Base-by-base conservation (phyloP, 345 rosid genomes). In the Stellera chamaejasme region DNA sequence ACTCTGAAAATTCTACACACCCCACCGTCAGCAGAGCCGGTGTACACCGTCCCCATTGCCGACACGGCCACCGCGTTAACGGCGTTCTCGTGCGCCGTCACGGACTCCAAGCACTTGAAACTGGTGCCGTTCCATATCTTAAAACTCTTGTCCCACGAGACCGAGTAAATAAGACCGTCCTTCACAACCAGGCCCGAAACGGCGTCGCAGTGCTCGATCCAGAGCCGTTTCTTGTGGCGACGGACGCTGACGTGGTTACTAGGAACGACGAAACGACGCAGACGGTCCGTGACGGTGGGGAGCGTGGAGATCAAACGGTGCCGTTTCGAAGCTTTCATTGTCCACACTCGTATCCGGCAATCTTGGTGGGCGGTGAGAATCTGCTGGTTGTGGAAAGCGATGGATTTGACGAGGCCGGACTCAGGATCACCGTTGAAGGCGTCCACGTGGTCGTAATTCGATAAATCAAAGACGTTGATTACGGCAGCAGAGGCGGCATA, bases 331-430 rank as follows among this genome's bases (percentile, higher is more conserved):
- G 56, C 45, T 3, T 44, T 43, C 32, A 74, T 16, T 48, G 56
- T 16, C 84, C 81, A 76, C 25, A 73, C 70, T 23, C 84, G 56
- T 60, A 76, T 76, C 59, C 71, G 76, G 42, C 75, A 71, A 39
- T 79, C 84, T 27, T 79, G 84, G 49, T 79, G 84, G 15, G 84
- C 77, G 0, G 82, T 77, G 76, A 77, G 77, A 69, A 80, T 60
- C 45, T 62, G 58, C 0, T 56, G 15, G 13, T 42, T 7, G 69
- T 52, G 10, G 64, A 80, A 77, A 0, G 74, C 71, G 1, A 74
- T 74, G 48, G 78, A 77, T 62, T 77, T 80, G 62, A 74, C 67
- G 19, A 70, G 67, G 6, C 80, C 80, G 2, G 82, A 62, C 43
- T 73, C 13, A 26, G 60, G 46, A 45, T 61, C 66, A 11, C 43